Evolutionary conservation across 768 basidiomycete species (phyloP), one percentile per base, ranked within the genome.

Genomic region (Artomyces pyxidatus): DNA sequence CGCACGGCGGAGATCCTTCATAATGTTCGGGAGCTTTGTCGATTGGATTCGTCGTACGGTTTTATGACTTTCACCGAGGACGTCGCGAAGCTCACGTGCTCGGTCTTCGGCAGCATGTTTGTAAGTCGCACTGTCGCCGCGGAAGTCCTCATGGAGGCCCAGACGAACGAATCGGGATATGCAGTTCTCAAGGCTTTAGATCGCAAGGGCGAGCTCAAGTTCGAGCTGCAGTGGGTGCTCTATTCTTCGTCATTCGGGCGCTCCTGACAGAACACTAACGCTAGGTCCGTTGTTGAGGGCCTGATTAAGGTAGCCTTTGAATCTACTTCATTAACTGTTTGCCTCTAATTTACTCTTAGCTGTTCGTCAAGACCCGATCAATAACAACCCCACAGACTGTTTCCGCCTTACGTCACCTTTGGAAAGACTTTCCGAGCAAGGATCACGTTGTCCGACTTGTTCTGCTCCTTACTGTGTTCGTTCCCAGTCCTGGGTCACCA

Each of bases 61-160:
- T n/a, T n/a, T n/a, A n/a, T n/a, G n/a, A n/a, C n/a, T n/a, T n/a
- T n/a, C n/a, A n/a, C n/a, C n/a, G n/a, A n/a, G n/a, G n/a, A n/a
- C n/a, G n/a, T n/a, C n/a, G 42, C 60, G 37, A 37, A 55, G 29
- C 19, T 26, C 37, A 23, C n/a, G 10, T 37, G 25, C 25, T 41
- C 27, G 22, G 23, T 41, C 26, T 26, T 51, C 37, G 35, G 12
- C 52, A 88, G 87, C 42, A 88, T 89, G 85, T 89, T 86, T 61
- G 70, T 88, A 43, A 85, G 80, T 58, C 80, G 86, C 40, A 88
- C 86, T 11, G 84, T 89, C n/a, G 86, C 85, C 0, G 85, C 80
- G 2, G 87, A 89, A 61, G 76, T 87, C 22, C 85, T 85, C 58
- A 86, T 89, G 83, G 86, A 89, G 63, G 78, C 81, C 16, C 83